These are phyloP conservation scores for Lactarius sp. DNA, from an alignment of 768 basidiomycete species.

Conservation along the genomic window DNA sequence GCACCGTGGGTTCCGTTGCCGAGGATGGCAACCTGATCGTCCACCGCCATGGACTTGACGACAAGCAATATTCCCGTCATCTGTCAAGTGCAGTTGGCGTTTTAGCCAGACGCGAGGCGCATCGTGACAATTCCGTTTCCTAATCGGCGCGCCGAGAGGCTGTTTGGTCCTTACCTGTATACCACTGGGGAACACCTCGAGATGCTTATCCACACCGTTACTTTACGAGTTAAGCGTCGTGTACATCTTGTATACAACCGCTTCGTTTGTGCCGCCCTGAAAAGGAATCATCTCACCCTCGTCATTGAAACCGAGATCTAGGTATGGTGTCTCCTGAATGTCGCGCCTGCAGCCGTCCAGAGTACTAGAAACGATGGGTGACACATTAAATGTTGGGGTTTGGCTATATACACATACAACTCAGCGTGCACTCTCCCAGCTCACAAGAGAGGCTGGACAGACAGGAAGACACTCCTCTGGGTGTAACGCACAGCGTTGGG, in stretches of 20 bases:
- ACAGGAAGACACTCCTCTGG: conserved; percentile 61
- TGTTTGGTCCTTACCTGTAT: conserved; percentile 59
- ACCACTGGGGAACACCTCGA: conserved; percentile 48
- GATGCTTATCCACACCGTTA: conserved; percentile 40
- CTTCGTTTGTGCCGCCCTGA: conserved; percentile 68
- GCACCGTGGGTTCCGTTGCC: conserved; percentile 67
- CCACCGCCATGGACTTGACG: conserved; percentile 65
- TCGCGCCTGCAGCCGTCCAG: conserved; percentile 58
- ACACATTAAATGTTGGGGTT: conserved; percentile 67
- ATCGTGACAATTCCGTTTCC: conserved; percentile 68
- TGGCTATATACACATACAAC: conserved; percentile 38
- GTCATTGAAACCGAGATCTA: conserved; percentile 55
- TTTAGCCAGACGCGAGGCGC: conserved; percentile 19
- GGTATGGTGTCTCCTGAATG: conserved; percentile 53
- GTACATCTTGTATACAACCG: conserved; percentile 58
- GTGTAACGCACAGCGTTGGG: conserved; percentile 58
- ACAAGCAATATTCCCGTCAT: conserved; percentile 5
- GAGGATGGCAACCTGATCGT: conserved; percentile 57
- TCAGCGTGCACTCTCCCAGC: not conserved
- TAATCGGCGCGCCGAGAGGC: conserved; percentile 59
- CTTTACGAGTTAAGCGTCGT: conserved; percentile 41
- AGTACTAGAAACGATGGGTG: conserved; percentile 53
- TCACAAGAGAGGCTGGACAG: conserved; percentile 22
- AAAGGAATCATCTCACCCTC: conserved; percentile 51
- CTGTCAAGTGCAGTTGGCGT: not conserved